phyloP scores from a whole-genome alignment of 768 basidiomycete species.

The Ramaria rubella region DNA sequence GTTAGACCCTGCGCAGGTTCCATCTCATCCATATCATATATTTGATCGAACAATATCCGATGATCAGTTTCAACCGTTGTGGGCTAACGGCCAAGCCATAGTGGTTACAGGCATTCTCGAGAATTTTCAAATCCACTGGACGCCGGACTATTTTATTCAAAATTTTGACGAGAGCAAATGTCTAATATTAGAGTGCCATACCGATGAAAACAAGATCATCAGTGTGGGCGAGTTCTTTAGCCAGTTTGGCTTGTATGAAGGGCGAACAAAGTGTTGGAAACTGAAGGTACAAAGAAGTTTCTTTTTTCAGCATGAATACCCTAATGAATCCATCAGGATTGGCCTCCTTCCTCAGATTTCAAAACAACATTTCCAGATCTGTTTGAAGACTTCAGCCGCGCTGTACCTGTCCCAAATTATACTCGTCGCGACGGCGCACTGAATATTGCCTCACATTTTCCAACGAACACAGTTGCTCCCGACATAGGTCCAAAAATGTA shows the following conservation, averaged over 20 bases:
- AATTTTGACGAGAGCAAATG: constrained; percentile 59
- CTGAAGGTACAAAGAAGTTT: constrained; percentile 45
- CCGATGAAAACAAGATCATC: constrained; percentile 51
- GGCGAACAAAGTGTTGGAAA: constrained; percentile 56
- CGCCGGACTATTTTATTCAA: constrained; percentile 71
- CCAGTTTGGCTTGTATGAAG: constrained; percentile 62
- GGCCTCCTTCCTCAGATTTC: constrained; percentile 88
- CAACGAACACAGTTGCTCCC: constrained; percentile 66
- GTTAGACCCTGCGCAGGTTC: constrained; percentile 28
- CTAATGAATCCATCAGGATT: constrained; percentile 64
- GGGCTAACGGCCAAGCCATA: constrained; percentile 70
- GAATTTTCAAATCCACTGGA: constrained; percentile 69
- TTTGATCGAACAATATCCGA: constrained; percentile 48
- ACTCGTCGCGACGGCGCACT: constrained; percentile 85
- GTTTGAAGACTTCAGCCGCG: constrained; percentile 75
- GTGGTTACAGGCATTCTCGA: constrained; percentile 62
- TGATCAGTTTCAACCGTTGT: constrained; percentile 57
- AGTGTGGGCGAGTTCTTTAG: constrained; percentile 77
- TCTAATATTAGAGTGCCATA: constrained; percentile 78
- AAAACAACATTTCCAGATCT: constrained; percentile 75
- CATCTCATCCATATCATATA: constrained; percentile 39
- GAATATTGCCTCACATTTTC: constrained; percentile 89
- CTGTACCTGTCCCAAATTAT: constrained; percentile 83
- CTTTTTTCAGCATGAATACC: constrained; percentile 70
- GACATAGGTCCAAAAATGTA: constrained; percentile 95